Conservation (phyloP, 805 yeast genomes). For the Henningerozyma blattae region DNA sequence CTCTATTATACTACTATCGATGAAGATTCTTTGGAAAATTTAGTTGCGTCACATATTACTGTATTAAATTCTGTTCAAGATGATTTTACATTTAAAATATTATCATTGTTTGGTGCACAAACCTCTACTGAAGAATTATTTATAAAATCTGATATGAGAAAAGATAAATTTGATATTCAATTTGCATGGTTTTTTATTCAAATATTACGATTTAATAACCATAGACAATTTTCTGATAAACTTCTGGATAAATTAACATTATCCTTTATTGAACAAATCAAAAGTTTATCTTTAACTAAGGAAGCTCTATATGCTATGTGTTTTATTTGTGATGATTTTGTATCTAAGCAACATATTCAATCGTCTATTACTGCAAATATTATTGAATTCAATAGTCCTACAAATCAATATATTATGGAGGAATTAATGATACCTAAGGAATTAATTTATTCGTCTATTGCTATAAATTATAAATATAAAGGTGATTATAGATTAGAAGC, state of each 20-base stretch:
- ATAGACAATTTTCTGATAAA: slow-evolving; percentile 13
- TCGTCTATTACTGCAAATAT: slow-evolving; percentile 18
- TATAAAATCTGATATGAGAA: slow-evolving; percentile 4
- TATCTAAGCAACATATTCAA: slow-evolving; percentile 31
- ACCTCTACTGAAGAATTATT: slow-evolving; percentile 8
- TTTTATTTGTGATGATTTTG: slow-evolving; percentile 39
- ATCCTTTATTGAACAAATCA: slow-evolving; percentile 41
- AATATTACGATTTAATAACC: slow-evolving; percentile 28
- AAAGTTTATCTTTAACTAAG: slow-evolving; percentile 33
- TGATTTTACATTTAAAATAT: slow-evolving; percentile 6
- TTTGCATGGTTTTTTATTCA: slow-evolving; percentile 43
- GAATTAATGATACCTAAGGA: slow-evolving; percentile 37
- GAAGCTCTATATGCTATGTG: slow-evolving; percentile 55
- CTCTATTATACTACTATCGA: slow-evolving; percentile 52
- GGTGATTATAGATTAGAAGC: slow-evolving; percentile 51
- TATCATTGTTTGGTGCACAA: slow-evolving; percentile 11
- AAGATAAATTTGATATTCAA: slow-evolving; percentile 23
- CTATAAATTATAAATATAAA: slow-evolving; percentile 37
- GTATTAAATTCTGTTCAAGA: slow-evolving; percentile 1
- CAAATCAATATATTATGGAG: slow-evolving; percentile 17
- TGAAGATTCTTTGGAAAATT: slow-evolving; percentile 22
- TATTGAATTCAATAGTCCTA: slow-evolving; percentile 5
- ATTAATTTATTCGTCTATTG: slow-evolving; percentile 45
- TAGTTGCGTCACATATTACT: slow-evolving; percentile 13
- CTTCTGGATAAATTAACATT: slow-evolving; percentile 29